phyloP scores from a whole-genome alignment of 108 stramenopile species.

The Seminavis robusta region DNA sequence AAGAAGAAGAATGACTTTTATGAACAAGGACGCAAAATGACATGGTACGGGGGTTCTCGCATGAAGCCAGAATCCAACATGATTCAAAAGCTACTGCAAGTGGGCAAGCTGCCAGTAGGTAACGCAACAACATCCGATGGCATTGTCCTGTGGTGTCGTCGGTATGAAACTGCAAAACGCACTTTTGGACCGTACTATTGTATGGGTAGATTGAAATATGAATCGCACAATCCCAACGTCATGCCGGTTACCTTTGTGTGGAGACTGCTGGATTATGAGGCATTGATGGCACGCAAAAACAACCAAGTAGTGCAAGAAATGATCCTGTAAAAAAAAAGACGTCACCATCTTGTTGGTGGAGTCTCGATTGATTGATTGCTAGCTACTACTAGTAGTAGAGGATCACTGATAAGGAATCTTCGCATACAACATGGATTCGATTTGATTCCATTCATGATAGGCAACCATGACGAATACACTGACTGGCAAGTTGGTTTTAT shows the following conservation, averaged over 20 bases:
- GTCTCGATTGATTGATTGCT: too few species aligned
- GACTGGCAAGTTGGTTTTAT: too few species aligned
- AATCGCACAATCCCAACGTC: constrained; percentile 45
- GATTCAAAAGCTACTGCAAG: constrained; percentile 52
- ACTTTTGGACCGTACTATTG: constrained; percentile 47
- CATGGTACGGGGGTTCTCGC: constrained; percentile 76
- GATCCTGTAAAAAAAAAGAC: neutral
- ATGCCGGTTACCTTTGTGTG: constrained; percentile 66
- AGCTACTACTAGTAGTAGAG: too few species aligned
- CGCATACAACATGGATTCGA: too few species aligned
- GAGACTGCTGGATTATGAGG: constrained; percentile 66
- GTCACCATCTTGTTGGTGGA: too few species aligned
- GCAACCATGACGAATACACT: too few species aligned
- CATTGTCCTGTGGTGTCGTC: constrained; percentile 74
- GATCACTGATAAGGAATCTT: too few species aligned
- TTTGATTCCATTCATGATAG: too few species aligned
- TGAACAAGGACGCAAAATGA: constrained; percentile 40
- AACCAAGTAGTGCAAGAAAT: neutral
- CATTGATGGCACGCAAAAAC: constrained; percentile 6
- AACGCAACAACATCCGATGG: constrained; percentile 2
- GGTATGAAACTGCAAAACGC: constrained; percentile 29
- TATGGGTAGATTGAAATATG: constrained; percentile 51
- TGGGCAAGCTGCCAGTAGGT: constrained; percentile 30
- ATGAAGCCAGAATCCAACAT: constrained; percentile 64
- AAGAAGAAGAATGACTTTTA: constrained; percentile 61